Conservation (phyloP, 108 stramenopile genomes). For the Chaetoceros muelleri region DNA sequence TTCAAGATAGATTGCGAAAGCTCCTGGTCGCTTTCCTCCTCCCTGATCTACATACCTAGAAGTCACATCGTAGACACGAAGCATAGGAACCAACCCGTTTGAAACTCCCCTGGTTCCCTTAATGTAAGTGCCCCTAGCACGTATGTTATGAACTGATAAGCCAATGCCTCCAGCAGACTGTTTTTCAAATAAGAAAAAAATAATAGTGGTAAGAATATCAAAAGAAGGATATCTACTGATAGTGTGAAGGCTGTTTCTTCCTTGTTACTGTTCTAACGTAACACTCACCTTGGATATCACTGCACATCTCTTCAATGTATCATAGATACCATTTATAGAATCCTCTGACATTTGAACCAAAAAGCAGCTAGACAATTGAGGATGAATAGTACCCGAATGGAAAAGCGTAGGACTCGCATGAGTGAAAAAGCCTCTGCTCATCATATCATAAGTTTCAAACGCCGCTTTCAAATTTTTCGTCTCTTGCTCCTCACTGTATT, state of each 20-base stretch:
- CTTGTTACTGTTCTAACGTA: no score
- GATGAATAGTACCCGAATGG: conserved; percentile 92
- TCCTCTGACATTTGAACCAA: conserved; percentile 94
- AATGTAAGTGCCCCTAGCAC: conserved; percentile 85
- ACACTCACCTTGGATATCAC: conserved; percentile 71
- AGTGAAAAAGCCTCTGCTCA: conserved; percentile 90
- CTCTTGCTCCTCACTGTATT: conserved; percentile 23
- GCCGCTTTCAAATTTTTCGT: conserved; percentile 65
- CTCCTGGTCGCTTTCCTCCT: conserved; percentile 93
- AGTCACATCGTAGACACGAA: conserved; percentile 95
- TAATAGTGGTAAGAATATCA: background rate
- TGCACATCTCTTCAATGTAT: conserved; percentile 92
- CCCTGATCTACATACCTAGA: conserved; percentile 97
- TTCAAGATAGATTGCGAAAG: conserved; percentile 94
- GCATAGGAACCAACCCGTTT: conserved; percentile 98
- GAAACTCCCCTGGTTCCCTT: conserved; percentile 89
- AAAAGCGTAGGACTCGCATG: conserved; percentile 97
- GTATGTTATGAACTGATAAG: conserved; percentile 88
- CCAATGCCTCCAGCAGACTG: conserved; percentile 94
- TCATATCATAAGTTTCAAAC: conserved; percentile 90
- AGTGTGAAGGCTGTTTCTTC: background rate
- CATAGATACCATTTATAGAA: conserved; percentile 93
- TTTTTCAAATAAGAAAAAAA: conserved; percentile 5
- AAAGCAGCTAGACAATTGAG: conserved; percentile 93
- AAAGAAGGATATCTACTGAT: background rate